Conservation (phyloP, 306 rosid species). For the Lablab purpureus region DNA sequence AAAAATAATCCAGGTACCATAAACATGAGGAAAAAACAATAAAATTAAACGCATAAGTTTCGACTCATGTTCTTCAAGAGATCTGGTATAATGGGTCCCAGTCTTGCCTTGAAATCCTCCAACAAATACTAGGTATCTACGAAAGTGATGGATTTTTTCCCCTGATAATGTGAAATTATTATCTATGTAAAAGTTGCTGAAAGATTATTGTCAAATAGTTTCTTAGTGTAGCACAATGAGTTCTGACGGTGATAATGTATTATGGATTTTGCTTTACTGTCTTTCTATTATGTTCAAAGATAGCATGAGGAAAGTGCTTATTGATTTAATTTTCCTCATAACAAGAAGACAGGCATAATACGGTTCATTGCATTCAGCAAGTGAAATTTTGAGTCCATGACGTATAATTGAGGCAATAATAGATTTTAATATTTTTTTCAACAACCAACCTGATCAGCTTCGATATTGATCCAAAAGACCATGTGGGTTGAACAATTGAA, state of each 20-base stretch:
- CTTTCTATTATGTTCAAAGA: slow-evolving; percentile 33
- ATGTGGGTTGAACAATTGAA: slow-evolving; percentile 32
- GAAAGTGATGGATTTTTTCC: neutral
- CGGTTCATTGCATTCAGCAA: slow-evolving; percentile 41
- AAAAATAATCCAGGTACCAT: neutral
- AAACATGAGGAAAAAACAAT: neutral
- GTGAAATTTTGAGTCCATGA: slow-evolving; percentile 45
- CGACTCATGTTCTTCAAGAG: slow-evolving; percentile 50
- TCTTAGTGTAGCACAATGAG: neutral
- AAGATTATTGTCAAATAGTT: slow-evolving; percentile 41
- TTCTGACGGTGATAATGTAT: slow-evolving; percentile 42
- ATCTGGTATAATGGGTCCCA: slow-evolving; percentile 50
- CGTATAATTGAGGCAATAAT: slow-evolving; percentile 50
- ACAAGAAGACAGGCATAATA: slow-evolving; percentile 36
- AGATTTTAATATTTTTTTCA: slow-evolving; percentile 39
- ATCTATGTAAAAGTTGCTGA: slow-evolving; percentile 26
- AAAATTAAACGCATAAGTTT: slow-evolving; percentile 47
- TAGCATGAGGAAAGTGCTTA: slow-evolving; percentile 37
- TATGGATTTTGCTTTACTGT: slow-evolving; percentile 39
- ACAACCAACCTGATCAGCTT: slow-evolving; percentile 40
- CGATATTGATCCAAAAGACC: slow-evolving; percentile 31
- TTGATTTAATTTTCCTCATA: slow-evolving; percentile 43
- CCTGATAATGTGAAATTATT: neutral
- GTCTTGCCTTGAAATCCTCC: slow-evolving; percentile 4
- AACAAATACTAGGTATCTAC: neutral